Base-by-base conservation (phyloP, 805 yeast species). In the Starmerella potacharoeniae region DNA sequence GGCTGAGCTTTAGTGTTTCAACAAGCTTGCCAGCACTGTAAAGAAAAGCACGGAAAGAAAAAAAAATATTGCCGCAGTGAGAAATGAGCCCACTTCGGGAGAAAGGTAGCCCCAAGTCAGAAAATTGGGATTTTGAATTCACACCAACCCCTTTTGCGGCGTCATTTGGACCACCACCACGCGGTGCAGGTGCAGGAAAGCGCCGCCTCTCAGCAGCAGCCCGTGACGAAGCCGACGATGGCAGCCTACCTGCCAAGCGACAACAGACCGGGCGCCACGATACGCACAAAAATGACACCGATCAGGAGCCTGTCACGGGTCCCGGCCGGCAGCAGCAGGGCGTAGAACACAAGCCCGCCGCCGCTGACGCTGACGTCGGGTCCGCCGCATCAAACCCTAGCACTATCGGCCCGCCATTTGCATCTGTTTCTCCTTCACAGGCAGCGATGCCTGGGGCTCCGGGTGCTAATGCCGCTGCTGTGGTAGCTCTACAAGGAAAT, bases 91-190 rank as follows among this genome's bases (percentile, higher is more conserved):
- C 40, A n/a, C 22, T 34, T 16, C 10, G 16, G 34, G 51, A 48
- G 9, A 16, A 11, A 14, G n/a, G 35, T 4, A 17, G 16, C 13
- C 16, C 51, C n/a, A 34, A 46, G 42, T 49, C 52, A 6, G 28
- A n/a, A 28, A 41, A 31, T 31, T 53, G 55, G 31, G 62, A 60
- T 10, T 42, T 60, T 17, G 60, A 60, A 37, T 55, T 59, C 31
- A 51, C 52, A 7, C 57, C 60, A 7, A 60, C 63, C 10, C 63
- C 63, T 2, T 59, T 50, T 31, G 63, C 63, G 10, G 63, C 63
- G n/a, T 60, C 63, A n/a, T 60, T 60, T 50, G 63, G 62, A n/a
- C 60, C 60, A 3, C 57, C 59, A 10, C 58, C 56, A n/a, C 52
- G 57, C 9, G 45, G 33, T 13, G 30, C 47, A 22, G 45, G 33